Conservation (phyloP, 2,329 filamentous ascomycete species). For the Onygenales sp. region DNA sequence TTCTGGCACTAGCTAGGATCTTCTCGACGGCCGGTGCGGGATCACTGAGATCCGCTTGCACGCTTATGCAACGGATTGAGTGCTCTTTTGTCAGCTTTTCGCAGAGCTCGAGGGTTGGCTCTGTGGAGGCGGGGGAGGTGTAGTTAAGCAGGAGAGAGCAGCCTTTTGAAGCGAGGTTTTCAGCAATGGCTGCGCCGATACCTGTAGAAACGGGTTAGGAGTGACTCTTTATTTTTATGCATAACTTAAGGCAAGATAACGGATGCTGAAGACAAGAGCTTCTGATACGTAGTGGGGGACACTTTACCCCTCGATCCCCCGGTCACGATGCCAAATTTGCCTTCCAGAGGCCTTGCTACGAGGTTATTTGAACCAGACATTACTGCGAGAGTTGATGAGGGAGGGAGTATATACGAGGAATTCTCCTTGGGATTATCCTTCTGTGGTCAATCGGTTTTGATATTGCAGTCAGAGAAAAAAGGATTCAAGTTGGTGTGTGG, state of each 20-base stretch:
- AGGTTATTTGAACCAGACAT: no score
- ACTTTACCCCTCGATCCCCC: constrained; percentile 64
- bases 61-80: constrained; percentile 49
- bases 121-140: constrained; percentile 53
- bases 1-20: constrained; percentile 50
- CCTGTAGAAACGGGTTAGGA: constrained; percentile 40
- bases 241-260: neutral
- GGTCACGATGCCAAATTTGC: constrained; percentile 70
- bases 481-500: no score
- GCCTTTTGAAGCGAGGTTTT: constrained; percentile 65
- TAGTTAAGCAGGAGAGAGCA: constrained; percentile 62
- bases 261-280: neutral
- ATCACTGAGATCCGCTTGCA: constrained; percentile 64
- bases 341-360: constrained; percentile 40
- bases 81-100: constrained; percentile 47
- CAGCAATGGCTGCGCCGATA: constrained; percentile 61
- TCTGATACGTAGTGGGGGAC: neutral
- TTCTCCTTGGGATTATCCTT: no score
- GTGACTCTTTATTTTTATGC: constrained; percentile 4
- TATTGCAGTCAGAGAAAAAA: no score
- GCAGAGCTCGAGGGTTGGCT: constrained; percentile 46
- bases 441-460: no score
- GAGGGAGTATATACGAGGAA: no score
- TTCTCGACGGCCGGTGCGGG: constrained; percentile 47
- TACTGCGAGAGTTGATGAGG: no score